Percentiles rank a stretch among this genome's conserved stretches.
Evolutionary conservation across 2,329 filamentous ascomycete genomes (phyloP).

Genomic region (Xylariaceae sp.): DNA sequence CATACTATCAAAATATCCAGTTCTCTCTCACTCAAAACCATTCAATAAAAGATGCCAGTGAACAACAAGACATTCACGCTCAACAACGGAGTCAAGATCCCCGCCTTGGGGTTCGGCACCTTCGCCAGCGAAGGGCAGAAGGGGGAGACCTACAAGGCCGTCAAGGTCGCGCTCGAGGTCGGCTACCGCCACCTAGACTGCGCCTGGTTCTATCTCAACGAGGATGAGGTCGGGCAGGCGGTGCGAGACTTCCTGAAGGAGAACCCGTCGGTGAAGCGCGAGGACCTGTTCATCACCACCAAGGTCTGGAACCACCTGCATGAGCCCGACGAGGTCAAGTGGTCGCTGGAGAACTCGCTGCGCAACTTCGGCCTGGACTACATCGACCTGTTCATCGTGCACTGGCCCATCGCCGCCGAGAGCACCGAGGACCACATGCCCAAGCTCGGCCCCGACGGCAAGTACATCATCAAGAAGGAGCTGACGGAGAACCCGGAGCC

Average conservation of each 20-base stretch:
- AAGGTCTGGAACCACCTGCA: conserved; percentile 67
- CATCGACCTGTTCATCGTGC: conserved; percentile 55
- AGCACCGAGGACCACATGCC: conserved; percentile 37
- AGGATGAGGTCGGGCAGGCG: conserved; percentile 53
- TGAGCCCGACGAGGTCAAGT: conserved; percentile 53
- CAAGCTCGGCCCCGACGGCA: conserved; percentile 41
- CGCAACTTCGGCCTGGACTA: conserved; percentile 50
- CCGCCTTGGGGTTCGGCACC: conserved; percentile 59
- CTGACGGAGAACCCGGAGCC: conserved; percentile 61
- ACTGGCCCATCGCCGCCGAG: conserved; percentile 43
- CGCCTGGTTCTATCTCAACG: conserved; percentile 67
- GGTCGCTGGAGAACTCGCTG: conserved; percentile 47
- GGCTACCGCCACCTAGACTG: conserved; percentile 65
- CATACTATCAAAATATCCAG: no score
- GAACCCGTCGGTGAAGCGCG: conserved; percentile 42
- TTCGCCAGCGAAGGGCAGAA: conserved; percentile 60
- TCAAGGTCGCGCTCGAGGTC: conserved; percentile 54
- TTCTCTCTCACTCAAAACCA: no score
- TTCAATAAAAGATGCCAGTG: conserved; percentile 12
- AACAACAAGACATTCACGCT: conserved; percentile 37
- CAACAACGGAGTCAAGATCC: conserved; percentile 52
- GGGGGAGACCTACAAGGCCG: conserved; percentile 57
- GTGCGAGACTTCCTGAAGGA: conserved; percentile 42
- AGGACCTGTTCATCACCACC: conserved; percentile 55
- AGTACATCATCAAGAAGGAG: conserved; percentile 48